Percentiles rank a stretch among this genome's conserved stretches.
Evolutionary conservation across 2,329 filamentous ascomycete species (phyloP).

Genomic region (Penicillium frequentans): DNA sequence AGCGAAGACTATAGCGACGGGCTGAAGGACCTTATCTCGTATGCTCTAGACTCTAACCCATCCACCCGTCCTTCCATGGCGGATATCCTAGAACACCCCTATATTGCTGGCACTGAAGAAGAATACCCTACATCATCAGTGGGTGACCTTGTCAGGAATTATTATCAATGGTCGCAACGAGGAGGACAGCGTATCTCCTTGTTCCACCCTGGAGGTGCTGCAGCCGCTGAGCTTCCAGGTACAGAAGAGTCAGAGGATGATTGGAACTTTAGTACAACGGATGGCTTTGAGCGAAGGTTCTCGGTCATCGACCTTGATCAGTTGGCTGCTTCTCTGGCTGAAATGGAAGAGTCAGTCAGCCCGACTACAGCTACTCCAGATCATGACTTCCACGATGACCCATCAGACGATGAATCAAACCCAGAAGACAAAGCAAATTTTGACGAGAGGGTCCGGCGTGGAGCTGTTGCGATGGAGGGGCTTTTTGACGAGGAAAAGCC

Average conservation of each 20-base stretch:
- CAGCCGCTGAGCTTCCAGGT: slow-evolving; percentile 53
- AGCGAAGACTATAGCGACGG: slow-evolving; percentile 44
- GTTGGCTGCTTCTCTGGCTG: slow-evolving; percentile 48
- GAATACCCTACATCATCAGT: slow-evolving; percentile 46
- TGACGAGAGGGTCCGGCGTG: slow-evolving; percentile 58
- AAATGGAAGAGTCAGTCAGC: slow-evolving; percentile 43
- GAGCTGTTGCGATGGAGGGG: slow-evolving; percentile 57
- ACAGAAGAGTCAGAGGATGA: slow-evolving; percentile 51
- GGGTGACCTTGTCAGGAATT: slow-evolving; percentile 47
- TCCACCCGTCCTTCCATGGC: slow-evolving; percentile 47
- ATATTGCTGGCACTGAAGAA: slow-evolving; percentile 44
- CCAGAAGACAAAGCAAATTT: slow-evolving; percentile 53
- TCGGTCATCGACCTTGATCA: slow-evolving; percentile 49
- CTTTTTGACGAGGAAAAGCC: slow-evolving; percentile 57
- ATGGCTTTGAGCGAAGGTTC: slow-evolving; percentile 57
- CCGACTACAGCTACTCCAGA: slow-evolving; percentile 27
- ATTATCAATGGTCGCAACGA: slow-evolving; percentile 50
- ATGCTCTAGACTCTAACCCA: slow-evolving; percentile 45
- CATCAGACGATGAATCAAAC: slow-evolving; percentile 36
- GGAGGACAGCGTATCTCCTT: slow-evolving; percentile 56
- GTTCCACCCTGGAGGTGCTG: slow-evolving; percentile 61
- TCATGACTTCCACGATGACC: slow-evolving; percentile 30
- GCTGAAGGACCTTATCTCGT: slow-evolving; percentile 48
- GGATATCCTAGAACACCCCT: slow-evolving; percentile 47
- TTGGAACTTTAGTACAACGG: slow-evolving; percentile 67